Conservation (phyloP, 2,329 filamentous ascomycete species). For the Annulohypoxylon truncatum region DNA sequence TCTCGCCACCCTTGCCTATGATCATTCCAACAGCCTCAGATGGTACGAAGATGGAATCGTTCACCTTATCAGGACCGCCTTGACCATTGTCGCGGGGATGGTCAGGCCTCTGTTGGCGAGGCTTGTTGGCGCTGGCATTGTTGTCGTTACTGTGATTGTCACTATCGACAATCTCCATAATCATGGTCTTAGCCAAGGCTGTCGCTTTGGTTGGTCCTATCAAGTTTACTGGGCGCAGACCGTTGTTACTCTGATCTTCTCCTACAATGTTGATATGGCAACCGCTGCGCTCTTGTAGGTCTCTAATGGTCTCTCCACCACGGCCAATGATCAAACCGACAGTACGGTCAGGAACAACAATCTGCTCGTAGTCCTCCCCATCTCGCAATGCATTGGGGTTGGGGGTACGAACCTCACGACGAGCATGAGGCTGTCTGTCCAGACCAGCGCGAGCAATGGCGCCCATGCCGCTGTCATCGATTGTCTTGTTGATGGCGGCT, state of each 20-base stretch:
- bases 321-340: conserved; percentile 95
- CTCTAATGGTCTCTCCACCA: conserved; percentile 90
- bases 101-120: conserved; percentile 53
- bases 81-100: conserved; percentile 56
- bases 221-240: conserved; percentile 87
- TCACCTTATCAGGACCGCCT: conserved; percentile 72
- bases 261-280: conserved; percentile 96
- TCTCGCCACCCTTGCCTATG: conserved; percentile 93
- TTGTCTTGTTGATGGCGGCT: conserved; percentile 85
- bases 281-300: conserved; percentile 90
- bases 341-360: conserved; percentile 94
- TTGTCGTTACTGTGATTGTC: conserved; percentile 71
- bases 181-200: conserved; percentile 83
- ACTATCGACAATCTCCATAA: conserved; percentile 94
- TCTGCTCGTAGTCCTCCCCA: conserved; percentile 87
- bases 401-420: conserved; percentile 45
- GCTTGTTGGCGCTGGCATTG: conserved; percentile 49
- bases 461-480: conserved; percentile 82
- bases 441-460: conserved; percentile 60
- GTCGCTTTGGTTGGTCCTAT: conserved; percentile 83
- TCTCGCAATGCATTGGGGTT: conserved; percentile 69
- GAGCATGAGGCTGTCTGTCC: conserved; percentile 54
- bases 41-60: conserved; percentile 85
- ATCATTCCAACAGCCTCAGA: conserved; percentile 97
- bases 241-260: conserved; percentile 92